Conservation (phyloP, 192 early-diverging fungal genomes). For the Gamsiella multidivaricata region DNA sequence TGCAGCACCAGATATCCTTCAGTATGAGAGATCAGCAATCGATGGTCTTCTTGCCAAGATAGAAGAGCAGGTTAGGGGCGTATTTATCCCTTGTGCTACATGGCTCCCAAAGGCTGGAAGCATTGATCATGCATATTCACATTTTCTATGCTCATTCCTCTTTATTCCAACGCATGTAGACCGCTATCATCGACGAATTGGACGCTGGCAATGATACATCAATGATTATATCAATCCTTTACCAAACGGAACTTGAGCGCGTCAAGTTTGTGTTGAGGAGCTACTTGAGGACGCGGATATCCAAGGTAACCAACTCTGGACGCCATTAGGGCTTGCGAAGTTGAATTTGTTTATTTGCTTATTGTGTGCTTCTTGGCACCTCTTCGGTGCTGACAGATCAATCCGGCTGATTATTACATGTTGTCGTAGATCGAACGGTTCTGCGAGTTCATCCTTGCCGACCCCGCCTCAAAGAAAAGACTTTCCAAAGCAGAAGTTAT, state of each 20-base stretch:
- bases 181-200: slow-evolving; percentile 47
- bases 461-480: slow-evolving; percentile 33
- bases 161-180: slow-evolving; percentile 15
- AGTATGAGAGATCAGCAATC: slow-evolving; percentile 58
- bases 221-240: slow-evolving; percentile 66
- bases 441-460: slow-evolving; percentile 56
- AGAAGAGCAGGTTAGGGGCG: slow-evolving; percentile 63
- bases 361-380: background rate
- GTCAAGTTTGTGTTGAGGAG: slow-evolving; percentile 72
- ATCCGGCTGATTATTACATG: background rate
- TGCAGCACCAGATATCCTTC: slow-evolving; percentile 71
- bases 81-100: background rate
- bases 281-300: slow-evolving; percentile 72
- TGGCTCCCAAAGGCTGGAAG: background rate
- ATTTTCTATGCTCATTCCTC: background rate
- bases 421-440: slow-evolving; percentile 67
- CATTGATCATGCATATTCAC: background rate
- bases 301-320: slow-evolving; percentile 58
- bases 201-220: slow-evolving; percentile 50
- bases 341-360: background rate
- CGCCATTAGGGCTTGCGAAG: background rate
- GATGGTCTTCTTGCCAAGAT: slow-evolving; percentile 64
- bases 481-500: slow-evolving; percentile 63
- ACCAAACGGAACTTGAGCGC: slow-evolving; percentile 74
- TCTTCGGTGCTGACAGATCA: too few species aligned